These are phyloP conservation scores for Trichoderma erinaceum DNA, from an alignment of 495 filamentous ascomycete genomes.

Conservation along the genomic window DNA sequence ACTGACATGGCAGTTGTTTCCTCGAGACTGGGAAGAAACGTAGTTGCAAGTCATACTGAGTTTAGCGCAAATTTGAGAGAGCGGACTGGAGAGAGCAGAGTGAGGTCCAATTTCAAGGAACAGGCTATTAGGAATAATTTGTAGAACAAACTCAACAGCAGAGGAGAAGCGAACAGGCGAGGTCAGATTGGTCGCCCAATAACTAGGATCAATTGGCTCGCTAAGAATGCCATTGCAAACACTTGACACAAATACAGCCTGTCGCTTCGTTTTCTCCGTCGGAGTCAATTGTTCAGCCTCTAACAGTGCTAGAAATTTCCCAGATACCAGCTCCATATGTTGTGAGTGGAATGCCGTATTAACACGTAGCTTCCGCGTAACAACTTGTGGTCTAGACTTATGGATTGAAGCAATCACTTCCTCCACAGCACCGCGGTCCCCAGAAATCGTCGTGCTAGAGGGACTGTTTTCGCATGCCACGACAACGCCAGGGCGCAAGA, in stretches of 20 bases:
- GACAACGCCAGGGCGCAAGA: conserved; percentile 22
- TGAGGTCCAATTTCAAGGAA: conserved; percentile 47
- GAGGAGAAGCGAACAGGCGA: conserved; percentile 30
- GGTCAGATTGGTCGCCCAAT: conserved; percentile 29
- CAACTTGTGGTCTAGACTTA: neutral
- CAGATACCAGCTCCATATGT: conserved; percentile 30
- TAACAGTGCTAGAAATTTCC: conserved; percentile 20
- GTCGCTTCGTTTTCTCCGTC: neutral
- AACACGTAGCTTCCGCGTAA: conserved; percentile 29
- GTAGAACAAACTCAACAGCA: conserved; percentile 27
- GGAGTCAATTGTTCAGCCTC: neutral
- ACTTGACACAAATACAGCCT: conserved; percentile 23
- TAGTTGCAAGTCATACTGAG: neutral
- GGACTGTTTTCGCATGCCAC: conserved; percentile 30
- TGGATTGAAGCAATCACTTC: neutral
- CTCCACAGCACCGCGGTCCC: conserved; percentile 25
- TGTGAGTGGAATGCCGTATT: conserved; percentile 46
- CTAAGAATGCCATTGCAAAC: conserved; percentile 21
- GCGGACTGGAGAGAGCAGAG: conserved; percentile 27
- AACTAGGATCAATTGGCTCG: conserved; percentile 27
- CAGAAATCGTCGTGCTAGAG: conserved; percentile 44
- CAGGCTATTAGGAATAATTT: conserved; percentile 19
- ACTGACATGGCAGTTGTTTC: neutral
- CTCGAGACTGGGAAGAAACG: neutral
- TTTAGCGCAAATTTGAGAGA: neutral